Percentiles rank a stretch among this genome's conserved stretches.
Evolutionary conservation across 139 green algal genomes (phyloP).

Genomic region (Spirogloea muscicola): DNA sequence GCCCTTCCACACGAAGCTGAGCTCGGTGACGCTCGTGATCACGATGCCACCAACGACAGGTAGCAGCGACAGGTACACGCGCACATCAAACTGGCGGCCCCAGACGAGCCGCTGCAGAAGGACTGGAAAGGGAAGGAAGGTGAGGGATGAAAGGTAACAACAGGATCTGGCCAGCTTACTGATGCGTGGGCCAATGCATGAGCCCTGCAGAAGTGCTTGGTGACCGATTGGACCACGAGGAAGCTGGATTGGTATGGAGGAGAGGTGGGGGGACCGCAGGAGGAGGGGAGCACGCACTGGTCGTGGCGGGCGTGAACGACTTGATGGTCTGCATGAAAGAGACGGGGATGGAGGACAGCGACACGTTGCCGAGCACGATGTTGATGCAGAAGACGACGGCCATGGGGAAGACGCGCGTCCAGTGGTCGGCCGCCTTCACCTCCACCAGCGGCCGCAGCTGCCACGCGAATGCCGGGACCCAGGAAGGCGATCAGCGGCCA

Average conservation of each 20-base stretch:
- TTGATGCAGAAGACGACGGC: constrained; percentile 76
- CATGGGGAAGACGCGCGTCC: constrained; percentile 60
- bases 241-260: too few relatives aligned
- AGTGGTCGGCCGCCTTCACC: constrained; percentile 24
- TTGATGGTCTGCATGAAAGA: constrained; percentile 93
- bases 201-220: too few relatives aligned
- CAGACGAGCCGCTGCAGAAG: constrained; percentile 31
- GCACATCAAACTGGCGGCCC: constrained; percentile 49
- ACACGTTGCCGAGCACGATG: constrained; percentile 88
- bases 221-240: too few relatives aligned
- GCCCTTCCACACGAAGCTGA: constrained; percentile 46
- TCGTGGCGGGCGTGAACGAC: constrained; percentile 73
- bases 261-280: too few relatives aligned
- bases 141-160: too few relatives aligned
- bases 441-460: constrained; percentile 41
- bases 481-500: too few relatives aligned
- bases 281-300: constrained; percentile 10
- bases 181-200: too few relatives aligned
- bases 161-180: too few relatives aligned
- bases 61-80: constrained; percentile 75
- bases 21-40: constrained; percentile 73
- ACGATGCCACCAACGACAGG: constrained; percentile 83
- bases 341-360: constrained; percentile 75
- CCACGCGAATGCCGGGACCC: too few relatives aligned
- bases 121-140: constrained; percentile 27